Base-by-base conservation (phyloP, 352 stramenopile species). In the Hyphochytrium catenoides region DNA sequence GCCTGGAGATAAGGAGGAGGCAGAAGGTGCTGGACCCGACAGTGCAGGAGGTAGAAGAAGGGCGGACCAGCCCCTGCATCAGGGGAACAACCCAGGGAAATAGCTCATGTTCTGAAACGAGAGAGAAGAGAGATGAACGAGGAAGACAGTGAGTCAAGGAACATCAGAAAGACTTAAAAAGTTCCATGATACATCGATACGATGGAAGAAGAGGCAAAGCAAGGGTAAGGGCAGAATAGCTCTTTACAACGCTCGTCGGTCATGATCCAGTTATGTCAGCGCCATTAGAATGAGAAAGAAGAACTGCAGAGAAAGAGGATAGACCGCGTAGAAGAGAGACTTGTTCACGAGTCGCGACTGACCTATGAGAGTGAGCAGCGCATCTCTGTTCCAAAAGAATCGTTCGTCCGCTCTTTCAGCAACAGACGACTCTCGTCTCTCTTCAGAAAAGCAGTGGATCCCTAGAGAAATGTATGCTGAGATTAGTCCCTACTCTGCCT, bases 371-470 rank as follows among this genome's bases (percentile, higher is more conserved):
- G n/a, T n/a, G n/a, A n/a, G n/a, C n/a, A n/a, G n/a, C n/a, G 62
- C 43, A 8, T 56, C 40, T 45, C 91, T 71, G 54, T 94, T 94
- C 77, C 77, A 94, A 52, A 82, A 87, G 51, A 94, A 94, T 7
- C 79, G 61, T 18, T 57, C 51, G 47, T 93, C 82, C 0, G 74
- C 72, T n/a, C 64, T 59, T 43, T 74, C 51, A 4, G 57, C 50
- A 35, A 73, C 67, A 3, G 43, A 30, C 28, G 34, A 17, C 16
- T 27, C 16, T 18, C 36, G 20, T 32, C 28, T 6, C 20, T 16
- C 28, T 16, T 20, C 16, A 5, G 16, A 32, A 15, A 6, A 37
- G 3, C 5, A 17, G 32, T 36, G 6, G 5, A 35, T 25, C 17
- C 15, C 14, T 12, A 30, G 12, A 12, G 26, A 30, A n/a, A n/a